phyloP scores from a whole-genome alignment of 2,329 filamentous ascomycete species.

The Lomentospora prolificans region DNA sequence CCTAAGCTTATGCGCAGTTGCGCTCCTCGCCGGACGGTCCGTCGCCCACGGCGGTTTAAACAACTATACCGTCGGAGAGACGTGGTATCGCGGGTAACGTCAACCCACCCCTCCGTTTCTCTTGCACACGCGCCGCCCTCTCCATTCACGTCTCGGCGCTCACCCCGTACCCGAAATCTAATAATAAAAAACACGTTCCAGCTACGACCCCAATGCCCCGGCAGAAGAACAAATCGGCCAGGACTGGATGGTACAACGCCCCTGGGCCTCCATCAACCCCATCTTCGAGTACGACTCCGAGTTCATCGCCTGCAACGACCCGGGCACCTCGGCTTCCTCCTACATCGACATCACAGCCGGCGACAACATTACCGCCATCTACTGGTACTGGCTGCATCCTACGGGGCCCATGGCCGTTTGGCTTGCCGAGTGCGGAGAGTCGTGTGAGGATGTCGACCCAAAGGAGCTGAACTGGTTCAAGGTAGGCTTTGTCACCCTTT shows the following conservation, averaged over 20 bases:
- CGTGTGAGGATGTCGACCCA: conserved; percentile 25
- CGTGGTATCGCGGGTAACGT: conserved; percentile 8
- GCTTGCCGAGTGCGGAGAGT: conserved; percentile 32
- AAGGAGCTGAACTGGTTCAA: conserved; percentile 28
- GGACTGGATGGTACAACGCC: conserved; percentile 6
- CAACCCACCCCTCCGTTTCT: neutral
- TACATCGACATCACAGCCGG: conserved; percentile 31
- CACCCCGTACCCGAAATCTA: neutral
- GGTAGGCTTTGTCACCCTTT: neutral
- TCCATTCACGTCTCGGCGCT: neutral
- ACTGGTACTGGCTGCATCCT: conserved; percentile 41
- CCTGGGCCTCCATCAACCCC: conserved; percentile 27
- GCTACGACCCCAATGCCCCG: conserved; percentile 2
- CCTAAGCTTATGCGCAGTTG: neutral
- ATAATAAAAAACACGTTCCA: neutral
- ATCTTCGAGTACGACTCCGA: conserved; percentile 33
- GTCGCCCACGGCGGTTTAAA: conserved; percentile 6
- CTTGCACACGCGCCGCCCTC: too few relatives aligned
- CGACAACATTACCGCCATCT: conserved; percentile 35
- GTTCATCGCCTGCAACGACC: conserved; percentile 34
- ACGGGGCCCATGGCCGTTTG: conserved; percentile 45
- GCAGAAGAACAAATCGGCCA: neutral
- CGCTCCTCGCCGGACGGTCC: neutral
- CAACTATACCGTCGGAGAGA: conserved; percentile 8
- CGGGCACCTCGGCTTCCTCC: conserved; percentile 24